Evolutionary conservation across 371 early-diverging fungal genomes (phyloP).

Genomic region (Mucor mucedo): DNA sequence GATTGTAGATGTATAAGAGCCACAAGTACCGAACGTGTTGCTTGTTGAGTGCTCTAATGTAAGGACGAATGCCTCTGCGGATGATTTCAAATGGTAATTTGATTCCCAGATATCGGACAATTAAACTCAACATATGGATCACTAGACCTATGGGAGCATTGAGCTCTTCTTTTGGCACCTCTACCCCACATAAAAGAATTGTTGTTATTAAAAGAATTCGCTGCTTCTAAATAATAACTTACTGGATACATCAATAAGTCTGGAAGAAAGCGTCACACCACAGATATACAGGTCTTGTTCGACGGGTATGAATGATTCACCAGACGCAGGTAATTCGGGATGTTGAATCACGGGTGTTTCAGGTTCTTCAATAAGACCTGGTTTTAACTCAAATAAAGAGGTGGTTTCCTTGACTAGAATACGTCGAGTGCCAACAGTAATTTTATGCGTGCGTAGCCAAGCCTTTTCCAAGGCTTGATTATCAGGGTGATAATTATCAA

Average conservation of each 20-base stretch:
- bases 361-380: constrained; percentile 35
- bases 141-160: constrained; percentile 85
- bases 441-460: constrained; percentile 45
- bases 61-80: constrained; percentile 58
- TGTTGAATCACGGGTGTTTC: constrained; percentile 4
- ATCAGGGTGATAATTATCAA: neutral
- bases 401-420: constrained; percentile 61
- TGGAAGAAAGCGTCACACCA: constrained; percentile 50
- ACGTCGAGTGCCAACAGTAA: constrained; percentile 48
- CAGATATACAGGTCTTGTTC: constrained; percentile 63
- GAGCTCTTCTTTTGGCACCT: constrained; percentile 69
- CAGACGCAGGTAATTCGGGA: constrained; percentile 9
- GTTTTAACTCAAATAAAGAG: constrained; percentile 62
- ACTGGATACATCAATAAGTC: constrained; percentile 53
- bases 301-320: neutral
- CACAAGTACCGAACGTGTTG: neutral
- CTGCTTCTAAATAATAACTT: constrained; percentile 5
- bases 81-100: constrained; percentile 74
- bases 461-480: constrained; percentile 15
- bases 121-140: constrained; percentile 76
- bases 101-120: constrained; percentile 80
- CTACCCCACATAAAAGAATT: neutral
- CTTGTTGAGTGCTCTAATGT: constrained; percentile 32
- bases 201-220: neutral
- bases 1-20: neutral